Base-by-base conservation (phyloP, 1,139 yeast genomes). In the Suhomyces maxii region DNA sequence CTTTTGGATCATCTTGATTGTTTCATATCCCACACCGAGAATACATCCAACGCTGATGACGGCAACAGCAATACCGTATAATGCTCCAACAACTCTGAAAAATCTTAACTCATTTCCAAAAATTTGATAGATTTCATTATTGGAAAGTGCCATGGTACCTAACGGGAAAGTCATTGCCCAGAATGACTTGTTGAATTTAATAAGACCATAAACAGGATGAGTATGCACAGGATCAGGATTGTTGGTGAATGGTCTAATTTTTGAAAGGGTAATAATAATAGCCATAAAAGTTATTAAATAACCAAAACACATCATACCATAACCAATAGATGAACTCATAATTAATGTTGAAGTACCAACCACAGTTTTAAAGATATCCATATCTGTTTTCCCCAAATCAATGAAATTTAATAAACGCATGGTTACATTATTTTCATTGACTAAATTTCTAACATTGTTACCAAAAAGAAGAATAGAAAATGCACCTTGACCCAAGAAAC, bases 111-210 rank as follows among this genome's bases (percentile, higher is more conserved):
- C 70, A 7, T 77, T 73, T 8, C 59, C 60, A 42, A 69, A 73
- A 7, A 76, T 63, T 23, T 50, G 42, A 35, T 73, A 80, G 26
- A 89, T 60, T 54, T 80, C 78, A 18, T 71, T 63, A 53, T 82
- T 77, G 3, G 89, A 80, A 18, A 86, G 64, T 0, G 85, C 72
- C 84, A 87, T 84, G 0, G 97, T 89, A 3, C 96, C 97, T 55
- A 89, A 60, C 2, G 97, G 97, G 83, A 90, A 90, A 51, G 96
- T 86, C 74, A 87, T 80, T 30, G 90, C 83, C 96, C 96, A 89
- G 78, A 86, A 88, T 0, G 83, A 81, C 53, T 78, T 77, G 48
- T 77, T 73, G 70, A 83, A 88, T 40, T 58, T 58, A 28, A 76
- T 60, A 12, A 61, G 54, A 1, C 78, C 76, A 32, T 56, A 47